Evolutionary conservation across 148 eudicot species (phyloP), one percentile per base, ranked within the genome.

Genomic region (Euryodendron excelsum): DNA sequence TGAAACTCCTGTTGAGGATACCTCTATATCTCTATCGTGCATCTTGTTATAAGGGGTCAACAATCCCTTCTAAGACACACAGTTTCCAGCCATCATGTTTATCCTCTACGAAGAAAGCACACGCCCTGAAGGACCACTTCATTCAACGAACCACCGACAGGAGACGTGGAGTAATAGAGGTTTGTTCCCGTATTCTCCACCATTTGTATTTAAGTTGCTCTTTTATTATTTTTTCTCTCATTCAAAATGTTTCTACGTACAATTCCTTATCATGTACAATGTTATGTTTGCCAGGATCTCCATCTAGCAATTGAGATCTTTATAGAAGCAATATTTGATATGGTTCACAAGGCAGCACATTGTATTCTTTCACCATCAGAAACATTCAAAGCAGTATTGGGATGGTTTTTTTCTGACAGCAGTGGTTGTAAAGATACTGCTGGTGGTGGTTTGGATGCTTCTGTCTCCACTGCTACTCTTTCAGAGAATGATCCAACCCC

Each of bases 131-230:
- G 87, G 93, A 93, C 74, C 86, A 91, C 80, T 85, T 88, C 71
- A 84, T 93, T 31, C 97, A 93, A 65, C 89, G 90, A 77, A 88
- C 98, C 60, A 96, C 97, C 74, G 99, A 96, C 78, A 91, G 97
- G 77, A 89, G 99, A 45, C 98, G 98, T 53, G 99, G 99, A 47
- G 88, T 96, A 76, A 89, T 93, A 78, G 99, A 96, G 99, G 99
- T 96, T 53, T 77, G 78, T 30, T 66, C 28, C 47, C n/a, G 9
- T 48, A 34, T 27, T 48, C 37, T 48, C 30, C 11, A 59, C 25
- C 31, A 17, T 47, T 47, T 48, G 23, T 41, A 41, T 41, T 41
- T 41, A 34, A 34, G 45, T n/a, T 65, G 27, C 50, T 67, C 20
- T 28, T 63, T 60, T 60, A 36, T 33, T 34, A 27, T 60, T 17